phyloP scores from a whole-genome alignment of 768 basidiomycete species.

The Macrolepiota fuliginosa region DNA sequence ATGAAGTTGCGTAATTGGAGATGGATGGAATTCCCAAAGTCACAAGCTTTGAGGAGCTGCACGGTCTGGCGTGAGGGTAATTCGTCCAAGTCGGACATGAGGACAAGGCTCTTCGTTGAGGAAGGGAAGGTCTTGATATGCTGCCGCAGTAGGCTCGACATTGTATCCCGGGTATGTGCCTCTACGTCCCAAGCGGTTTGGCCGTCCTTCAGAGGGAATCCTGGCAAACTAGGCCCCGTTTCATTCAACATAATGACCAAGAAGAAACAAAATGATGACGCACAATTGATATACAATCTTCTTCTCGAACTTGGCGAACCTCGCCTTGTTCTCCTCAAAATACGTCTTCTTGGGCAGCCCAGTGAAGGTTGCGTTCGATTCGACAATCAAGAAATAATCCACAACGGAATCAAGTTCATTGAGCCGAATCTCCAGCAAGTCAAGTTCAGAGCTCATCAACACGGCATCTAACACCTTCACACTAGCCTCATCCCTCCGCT shows the following conservation, averaged over 20 bases:
- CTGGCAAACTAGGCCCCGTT: conserved; percentile 36
- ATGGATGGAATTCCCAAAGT: conserved; percentile 51
- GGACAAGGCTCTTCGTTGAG: conserved; percentile 38
- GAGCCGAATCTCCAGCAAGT: conserved; percentile 61
- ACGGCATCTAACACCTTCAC: conserved; percentile 55
- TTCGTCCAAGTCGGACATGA: conserved; percentile 67
- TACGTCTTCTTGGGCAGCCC: conserved; percentile 53
- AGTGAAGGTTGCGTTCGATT: conserved; percentile 62
- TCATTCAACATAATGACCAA: background rate
- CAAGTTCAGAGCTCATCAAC: conserved; percentile 62
- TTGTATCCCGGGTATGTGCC: conserved; percentile 41
- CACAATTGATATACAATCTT: conserved; percentile 54
- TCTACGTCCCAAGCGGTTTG: conserved; percentile 53
- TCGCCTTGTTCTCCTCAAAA: conserved; percentile 42
- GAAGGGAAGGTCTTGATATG: conserved; percentile 31
- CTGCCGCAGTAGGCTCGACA: conserved; percentile 43
- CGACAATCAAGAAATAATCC: conserved; percentile 59
- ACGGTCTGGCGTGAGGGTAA: conserved; percentile 53
- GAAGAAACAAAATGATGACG: conserved; percentile 17
- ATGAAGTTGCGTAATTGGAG: conserved; percentile 60
- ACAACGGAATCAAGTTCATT: conserved; percentile 58
- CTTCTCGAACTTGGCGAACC: conserved; percentile 47
- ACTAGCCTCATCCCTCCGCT: conserved; percentile 28
- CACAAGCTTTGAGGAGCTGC: conserved; percentile 48
- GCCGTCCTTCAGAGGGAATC: conserved; percentile 36